Conservation (phyloP, 192 early-diverging fungal species). For the Oehlia diaphana region DNA sequence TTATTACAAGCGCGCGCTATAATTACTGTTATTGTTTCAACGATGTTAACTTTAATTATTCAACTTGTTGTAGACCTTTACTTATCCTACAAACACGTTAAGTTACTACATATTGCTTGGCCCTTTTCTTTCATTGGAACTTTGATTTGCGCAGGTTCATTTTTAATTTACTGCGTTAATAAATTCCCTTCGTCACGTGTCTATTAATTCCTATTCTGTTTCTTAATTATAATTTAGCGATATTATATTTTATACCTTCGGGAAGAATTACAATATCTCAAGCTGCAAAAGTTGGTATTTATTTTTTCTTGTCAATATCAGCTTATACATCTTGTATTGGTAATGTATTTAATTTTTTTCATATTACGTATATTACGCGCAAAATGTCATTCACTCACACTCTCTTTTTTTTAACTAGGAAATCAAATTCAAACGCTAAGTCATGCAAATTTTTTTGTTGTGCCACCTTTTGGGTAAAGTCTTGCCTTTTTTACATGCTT, state of each 20-base stretch:
- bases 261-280: not conserved
- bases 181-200: no score
- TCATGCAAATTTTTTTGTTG: slow-evolving; percentile 18
- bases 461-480: slow-evolving; percentile 2
- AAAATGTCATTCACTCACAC: not conserved
- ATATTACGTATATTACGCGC: not conserved
- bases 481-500: not conserved
- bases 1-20: slow-evolving; percentile 5
- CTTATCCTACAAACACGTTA: not conserved
- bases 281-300: not conserved
- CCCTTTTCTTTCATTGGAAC: not conserved
- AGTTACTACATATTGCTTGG: not conserved
- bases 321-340: slow-evolving; percentile 1
- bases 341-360: not conserved
- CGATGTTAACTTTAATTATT: not conserved
- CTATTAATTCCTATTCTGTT: not conserved
- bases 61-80: not conserved
- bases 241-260: not conserved
- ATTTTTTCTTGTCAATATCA: not conserved
- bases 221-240: not conserved
- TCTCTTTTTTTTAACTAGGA: not conserved
- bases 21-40: not conserved
- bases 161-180: not conserved
- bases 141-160: not conserved
- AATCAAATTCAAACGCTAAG: not conserved